Conservation (phyloP, 2,329 filamentous ascomycete species). For the Colletotrichum australisinense region DNA sequence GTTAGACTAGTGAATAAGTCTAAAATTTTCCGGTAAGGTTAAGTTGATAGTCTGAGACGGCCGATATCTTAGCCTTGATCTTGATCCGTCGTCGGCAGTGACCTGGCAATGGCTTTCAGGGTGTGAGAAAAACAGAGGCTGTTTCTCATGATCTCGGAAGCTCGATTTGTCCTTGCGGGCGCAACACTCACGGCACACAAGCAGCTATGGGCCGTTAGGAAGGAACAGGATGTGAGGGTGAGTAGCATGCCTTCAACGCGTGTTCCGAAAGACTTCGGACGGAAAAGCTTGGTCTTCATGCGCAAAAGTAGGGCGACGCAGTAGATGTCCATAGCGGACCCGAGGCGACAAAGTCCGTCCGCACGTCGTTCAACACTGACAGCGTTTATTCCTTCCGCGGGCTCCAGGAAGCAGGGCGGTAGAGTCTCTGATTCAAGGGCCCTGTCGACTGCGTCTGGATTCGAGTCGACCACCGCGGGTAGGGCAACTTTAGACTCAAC, state of each 20-base stretch:
- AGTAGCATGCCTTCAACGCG: neutral
- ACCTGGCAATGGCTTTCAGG: neutral
- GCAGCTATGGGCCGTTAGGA: too few species aligned
- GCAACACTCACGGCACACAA: neutral
- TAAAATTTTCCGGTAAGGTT: conserved; percentile 9
- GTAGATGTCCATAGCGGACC: neutral
- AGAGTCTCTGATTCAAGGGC: neutral
- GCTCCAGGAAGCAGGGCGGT: neutral
- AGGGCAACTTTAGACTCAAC: conserved; percentile 12
- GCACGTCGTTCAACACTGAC: conserved; percentile 1
- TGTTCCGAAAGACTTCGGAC: conserved; percentile 1
- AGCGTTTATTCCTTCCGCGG: conserved; percentile 10
- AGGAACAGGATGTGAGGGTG: neutral
- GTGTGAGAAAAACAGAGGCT: neutral
- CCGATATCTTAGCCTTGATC: neutral
- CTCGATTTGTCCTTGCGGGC: neutral
- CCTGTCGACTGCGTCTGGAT: neutral
- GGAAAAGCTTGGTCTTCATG: neutral
- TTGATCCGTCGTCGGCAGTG: neutral
- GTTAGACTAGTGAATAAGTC: neutral
- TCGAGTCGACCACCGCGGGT: neutral
- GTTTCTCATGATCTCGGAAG: neutral
- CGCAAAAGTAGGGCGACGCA: neutral
- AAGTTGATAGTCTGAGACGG: conserved; percentile 9
- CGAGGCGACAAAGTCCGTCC: neutral